These are phyloP conservation scores for Cicer judaicum DNA, from an alignment of 306 rosid species.

Conservation along the genomic window DNA sequence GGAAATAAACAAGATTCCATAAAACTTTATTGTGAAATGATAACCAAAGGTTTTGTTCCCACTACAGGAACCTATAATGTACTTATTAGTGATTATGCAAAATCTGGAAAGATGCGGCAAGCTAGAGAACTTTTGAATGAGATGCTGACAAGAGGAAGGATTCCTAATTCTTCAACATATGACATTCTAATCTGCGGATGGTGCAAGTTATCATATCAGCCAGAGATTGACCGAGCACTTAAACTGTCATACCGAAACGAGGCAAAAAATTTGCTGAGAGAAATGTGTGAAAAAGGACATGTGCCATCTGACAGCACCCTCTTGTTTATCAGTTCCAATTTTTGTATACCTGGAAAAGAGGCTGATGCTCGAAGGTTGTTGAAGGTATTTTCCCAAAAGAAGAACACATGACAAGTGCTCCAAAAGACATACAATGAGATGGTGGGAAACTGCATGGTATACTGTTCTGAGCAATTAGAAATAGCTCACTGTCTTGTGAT, in stretches of 20 bases:
- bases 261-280: constrained; percentile 72
- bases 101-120: constrained; percentile 82
- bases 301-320: constrained; percentile 73
- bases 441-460: constrained; percentile 7
- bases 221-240: constrained; percentile 63
- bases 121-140: constrained; percentile 92
- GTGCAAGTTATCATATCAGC: constrained; percentile 70
- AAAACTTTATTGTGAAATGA: constrained; percentile 83
- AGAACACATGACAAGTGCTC: constrained; percentile 51
- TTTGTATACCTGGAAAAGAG: constrained; percentile 74
- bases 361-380: constrained; percentile 69
- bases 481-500: constrained; percentile 64
- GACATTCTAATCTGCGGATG: constrained; percentile 82
- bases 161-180: constrained; percentile 82
- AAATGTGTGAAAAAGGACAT: constrained; percentile 76
- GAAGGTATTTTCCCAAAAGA: constrained; percentile 58
- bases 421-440: constrained; percentile 27
- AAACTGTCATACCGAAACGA: constrained; percentile 62
- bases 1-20: constrained; percentile 73
- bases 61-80: constrained; percentile 73
- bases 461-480: constrained; percentile 6
- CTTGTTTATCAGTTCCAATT: constrained; percentile 59
- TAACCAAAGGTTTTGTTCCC: constrained; percentile 80
- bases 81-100: constrained; percentile 79
- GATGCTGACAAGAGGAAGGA: constrained; percentile 72